phyloP scores from a whole-genome alignment of 202 grass and related monocot genomes.

The Zizania palustris region DNA sequence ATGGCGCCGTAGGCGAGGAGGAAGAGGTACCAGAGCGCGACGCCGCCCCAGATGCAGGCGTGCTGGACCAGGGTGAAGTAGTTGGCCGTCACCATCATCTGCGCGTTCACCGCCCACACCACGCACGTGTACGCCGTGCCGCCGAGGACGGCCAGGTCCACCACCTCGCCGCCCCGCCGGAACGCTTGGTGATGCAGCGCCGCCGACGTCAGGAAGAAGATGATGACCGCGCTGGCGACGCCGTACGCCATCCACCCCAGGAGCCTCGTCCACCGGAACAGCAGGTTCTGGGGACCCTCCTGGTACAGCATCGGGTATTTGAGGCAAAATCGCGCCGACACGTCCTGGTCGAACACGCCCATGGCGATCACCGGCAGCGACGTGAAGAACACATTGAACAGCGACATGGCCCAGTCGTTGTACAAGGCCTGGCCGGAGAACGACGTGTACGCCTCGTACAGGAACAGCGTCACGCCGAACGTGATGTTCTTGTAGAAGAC shows the following conservation, averaged over 20 bases:
- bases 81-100: conserved; percentile 68
- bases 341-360: conserved; percentile 89
- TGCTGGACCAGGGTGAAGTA: conserved; percentile 90
- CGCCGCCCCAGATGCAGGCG: conserved; percentile 68
- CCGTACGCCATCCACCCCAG: conserved; percentile 87
- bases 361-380: conserved; percentile 77
- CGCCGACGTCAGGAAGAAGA: conserved; percentile 63
- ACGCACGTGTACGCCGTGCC: conserved; percentile 64
- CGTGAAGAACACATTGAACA: conserved; percentile 77
- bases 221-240: conserved; percentile 48
- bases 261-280: conserved; percentile 76
- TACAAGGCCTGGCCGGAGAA: conserved; percentile 75
- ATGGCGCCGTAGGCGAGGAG: conserved; percentile 68
- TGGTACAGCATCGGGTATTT: conserved; percentile 95
- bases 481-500: conserved; percentile 97
- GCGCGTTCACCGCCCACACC: conserved; percentile 75
- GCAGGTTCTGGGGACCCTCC: conserved; percentile 75
- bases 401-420: conserved; percentile 68
- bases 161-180: conserved; percentile 48
- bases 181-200: conserved; percentile 64
- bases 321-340: conserved; percentile 77
- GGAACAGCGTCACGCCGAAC: conserved; percentile 80
- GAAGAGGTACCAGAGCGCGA: conserved; percentile 74
- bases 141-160: conserved; percentile 54
- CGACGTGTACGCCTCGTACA: conserved; percentile 67